These are phyloP conservation scores for Paspalum notatum DNA, from an alignment of 176 grass and related monocot species.

Conservation along the genomic window DNA sequence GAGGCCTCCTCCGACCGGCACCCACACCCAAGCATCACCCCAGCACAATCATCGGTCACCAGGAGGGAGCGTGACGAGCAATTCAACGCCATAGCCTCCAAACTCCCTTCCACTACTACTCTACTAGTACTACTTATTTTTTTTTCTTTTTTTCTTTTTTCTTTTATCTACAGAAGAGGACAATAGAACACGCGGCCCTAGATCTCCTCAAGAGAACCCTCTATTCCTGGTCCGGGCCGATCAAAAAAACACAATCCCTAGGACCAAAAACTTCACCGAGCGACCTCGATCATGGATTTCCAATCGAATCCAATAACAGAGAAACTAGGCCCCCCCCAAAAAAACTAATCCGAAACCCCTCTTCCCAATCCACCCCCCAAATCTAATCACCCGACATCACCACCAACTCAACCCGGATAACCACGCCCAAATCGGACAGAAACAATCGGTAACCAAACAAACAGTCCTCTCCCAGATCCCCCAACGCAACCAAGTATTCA, in stretches of 20 bases:
- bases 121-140: neutral
- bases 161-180: slow-evolving; percentile 25
- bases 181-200: slow-evolving; percentile 44
- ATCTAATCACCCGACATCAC: slow-evolving; percentile 31
- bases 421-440: slow-evolving; percentile 20
- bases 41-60: slow-evolving; percentile 42
- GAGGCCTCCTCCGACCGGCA: slow-evolving; percentile 54
- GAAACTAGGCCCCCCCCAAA: neutral
- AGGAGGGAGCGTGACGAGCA: slow-evolving; percentile 52
- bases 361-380: slow-evolving; percentile 1
- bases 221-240: slow-evolving; percentile 71
- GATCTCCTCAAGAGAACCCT: slow-evolving; percentile 69
- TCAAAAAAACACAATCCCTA: slow-evolving; percentile 66
- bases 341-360: neutral
- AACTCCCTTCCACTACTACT: neutral
- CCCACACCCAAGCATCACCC: slow-evolving; percentile 49
- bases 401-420: neutral
- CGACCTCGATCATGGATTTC: slow-evolving; percentile 66
- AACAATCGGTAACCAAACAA: neutral
- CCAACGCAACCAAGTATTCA: neutral
- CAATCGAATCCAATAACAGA: slow-evolving; percentile 41
- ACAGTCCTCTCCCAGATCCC: slow-evolving; percentile 23
- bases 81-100: slow-evolving; percentile 59
- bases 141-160: neutral
- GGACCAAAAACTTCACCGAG: slow-evolving; percentile 95